Evolutionary conservation across 805 yeast genomes (phyloP).

Genomic region (Lachancea mirantina): DNA sequence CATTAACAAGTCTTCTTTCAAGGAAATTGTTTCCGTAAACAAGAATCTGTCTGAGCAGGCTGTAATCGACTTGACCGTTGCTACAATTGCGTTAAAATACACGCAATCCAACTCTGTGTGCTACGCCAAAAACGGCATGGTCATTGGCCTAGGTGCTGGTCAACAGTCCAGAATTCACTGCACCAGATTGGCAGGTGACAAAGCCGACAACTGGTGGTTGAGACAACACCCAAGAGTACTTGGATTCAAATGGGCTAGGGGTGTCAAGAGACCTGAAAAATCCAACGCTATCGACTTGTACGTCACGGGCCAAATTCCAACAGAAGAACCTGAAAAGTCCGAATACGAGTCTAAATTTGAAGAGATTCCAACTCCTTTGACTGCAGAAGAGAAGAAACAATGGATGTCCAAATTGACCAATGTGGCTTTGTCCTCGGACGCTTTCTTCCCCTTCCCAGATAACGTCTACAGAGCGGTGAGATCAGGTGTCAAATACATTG

Average conservation of each 20-base stretch:
- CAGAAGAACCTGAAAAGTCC: conserved; percentile 82
- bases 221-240: conserved; percentile 96
- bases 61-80: conserved; percentile 86
- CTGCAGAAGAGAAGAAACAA: conserved; percentile 74
- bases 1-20: conserved; percentile 82
- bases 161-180: conserved; percentile 99
- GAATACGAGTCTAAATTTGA: conserved; percentile 90
- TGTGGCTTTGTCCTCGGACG: conserved; percentile 93
- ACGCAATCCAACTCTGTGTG: conserved; percentile 98
- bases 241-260: conserved; percentile 94
- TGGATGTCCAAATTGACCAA: conserved; percentile 76
- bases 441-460: conserved; percentile 99
- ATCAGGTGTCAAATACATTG: conserved; percentile 92
- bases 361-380: conserved; percentile 74
- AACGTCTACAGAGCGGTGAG: conserved; percentile 95
- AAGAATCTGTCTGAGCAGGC: conserved; percentile 89
- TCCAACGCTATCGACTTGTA: conserved; percentile 94
- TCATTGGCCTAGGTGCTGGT: conserved; percentile 98
- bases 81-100: conserved; percentile 94
- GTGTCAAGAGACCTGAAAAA: conserved; percentile 97
- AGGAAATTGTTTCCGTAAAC: conserved; percentile 84
- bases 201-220: conserved; percentile 99
- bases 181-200: conserved; percentile 98
- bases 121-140: conserved; percentile 99
- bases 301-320: conserved; percentile 88